Evolutionary conservation across 352 stramenopile species (phyloP), one percentile per base, ranked within the genome.

Genomic region (Pythium sp.): DNA sequence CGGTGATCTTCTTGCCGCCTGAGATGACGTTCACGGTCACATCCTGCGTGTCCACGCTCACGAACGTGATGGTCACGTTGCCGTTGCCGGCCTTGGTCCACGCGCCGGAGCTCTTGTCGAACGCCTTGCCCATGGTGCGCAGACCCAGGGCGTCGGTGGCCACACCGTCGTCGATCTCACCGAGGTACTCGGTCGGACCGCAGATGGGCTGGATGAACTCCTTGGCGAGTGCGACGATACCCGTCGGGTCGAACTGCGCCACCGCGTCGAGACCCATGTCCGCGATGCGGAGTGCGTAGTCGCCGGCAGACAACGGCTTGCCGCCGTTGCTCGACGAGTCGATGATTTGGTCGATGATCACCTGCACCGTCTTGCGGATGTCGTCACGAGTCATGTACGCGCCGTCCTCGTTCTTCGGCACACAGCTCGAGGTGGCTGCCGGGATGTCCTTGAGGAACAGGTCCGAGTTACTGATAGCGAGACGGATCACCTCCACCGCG

Each of bases 341-440:
- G 43, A 87, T 81, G 15, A 89, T 64, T 55, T 84, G 68, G 34
- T 91, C 80, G 12, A 91, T 71, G 38, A 91, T 83, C 14, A 80
- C 75, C 15, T 82, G 71, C 22, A 89, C 68, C 2, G 76, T 84
- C 51, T 83, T 84, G 14, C 80, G 68, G 47, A 91, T 72, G 18
- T 74, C 55, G 59, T 88, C 81, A 12, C 84, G 82, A 8, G 72
- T 36, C 32, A 36, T 36, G 32, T 36, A 36, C 32, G 32, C 32
- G 32, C 32, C 32, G 32, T 36, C 79, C 46, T 77, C 46, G 55
- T 76, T 54, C n/a, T 79, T 74, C 9, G 66, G 69, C 57, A 83
- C 28, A n/a, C 84, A 92, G 5, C 32, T 36, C 32, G 32, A 36
- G 5, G 32, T 36, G 32, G 32, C 32, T 9, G 32, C 32, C 9